Percentiles rank a stretch among this genome's conserved stretches.
phyloP scores from a whole-genome alignment of 179 eudicot species.

The Amaranthus tricolor region DNA sequence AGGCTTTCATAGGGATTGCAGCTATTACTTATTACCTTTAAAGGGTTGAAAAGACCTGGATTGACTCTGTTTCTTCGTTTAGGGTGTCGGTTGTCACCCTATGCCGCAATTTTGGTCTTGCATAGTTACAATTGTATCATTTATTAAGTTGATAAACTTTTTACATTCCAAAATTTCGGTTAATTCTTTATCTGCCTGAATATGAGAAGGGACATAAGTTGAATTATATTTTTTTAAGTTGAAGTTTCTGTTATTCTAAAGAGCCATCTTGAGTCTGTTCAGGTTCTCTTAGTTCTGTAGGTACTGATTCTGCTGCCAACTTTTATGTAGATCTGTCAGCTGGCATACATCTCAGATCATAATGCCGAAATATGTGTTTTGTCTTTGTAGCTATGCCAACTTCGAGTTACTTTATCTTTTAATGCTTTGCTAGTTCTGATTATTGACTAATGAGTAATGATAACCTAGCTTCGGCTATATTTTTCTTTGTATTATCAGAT shows the following conservation, averaged over 20 bases:
- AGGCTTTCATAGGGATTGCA: no score
- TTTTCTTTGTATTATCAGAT: slow-evolving; percentile 43
- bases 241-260: background rate
- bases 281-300: background rate
- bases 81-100: no score
- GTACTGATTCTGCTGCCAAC: background rate
- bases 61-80: no score
- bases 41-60: no score
- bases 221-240: background rate
- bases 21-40: no score
- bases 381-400: background rate
- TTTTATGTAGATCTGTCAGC: background rate
- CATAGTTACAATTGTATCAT: background rate
- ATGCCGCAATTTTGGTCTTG: background rate
- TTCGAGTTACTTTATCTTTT: background rate
- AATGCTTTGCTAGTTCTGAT: background rate
- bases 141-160: background rate
- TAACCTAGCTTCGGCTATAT: background rate
- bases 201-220: background rate
- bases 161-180: background rate
- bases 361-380: background rate
- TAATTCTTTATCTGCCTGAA: background rate
- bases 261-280: background rate
- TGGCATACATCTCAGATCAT: background rate
- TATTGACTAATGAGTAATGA: slow-evolving; percentile 1